Evolutionary conservation across 495 filamentous ascomycete genomes (phyloP), one percentile per base, ranked within the genome.

Genomic region (Annulohypoxylon maeteangense): DNA sequence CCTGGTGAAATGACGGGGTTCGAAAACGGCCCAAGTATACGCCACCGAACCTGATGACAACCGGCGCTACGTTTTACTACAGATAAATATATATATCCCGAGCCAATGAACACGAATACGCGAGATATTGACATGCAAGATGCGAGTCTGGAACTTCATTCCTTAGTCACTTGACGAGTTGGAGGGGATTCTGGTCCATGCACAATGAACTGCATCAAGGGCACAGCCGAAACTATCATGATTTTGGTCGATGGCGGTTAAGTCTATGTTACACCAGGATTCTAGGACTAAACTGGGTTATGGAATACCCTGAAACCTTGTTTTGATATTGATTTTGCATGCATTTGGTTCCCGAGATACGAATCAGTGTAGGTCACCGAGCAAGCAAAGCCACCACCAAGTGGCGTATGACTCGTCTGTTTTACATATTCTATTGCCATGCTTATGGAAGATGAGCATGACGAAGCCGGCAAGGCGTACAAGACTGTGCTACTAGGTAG

Each of bases 61-160:
- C 31, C 23, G 36, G 18, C 2, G 14, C 36, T 64, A 42, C 32
- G 25, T 54, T 53, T 29, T n/a, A 59, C 29, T 64, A 27, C 57
- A 62, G 45, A 40, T 32, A 45, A 40, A 59, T 42, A 61, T 65
- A 20, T 63, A 38, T 25, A 50, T 18, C 16, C 10, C 22, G 8
- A 38, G 0, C 65, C 55, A 66, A 69, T 65, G 12, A 69, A 32
- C 29, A 53, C 23, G 34, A 12, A 0, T 16, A 27, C 3, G 11
- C 38, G 10, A 10, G 36, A n/a, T 29, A 54, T 62, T 44, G 12
- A 29, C 23, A 61, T 68, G 64, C 63, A 42, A 54, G 63, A 68
- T 61, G 59, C 6, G 62, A 58, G 60, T 62, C 70, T 69, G 56
- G 70, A 73, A 66, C 70, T 7, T 45, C n/a, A 32, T 7, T 6